A percentile compares a stretch with the other conserved stretches of the same genome.
Conservation (phyloP, 495 filamentous ascomycete genomes). For the Penicillium steckii region DNA sequence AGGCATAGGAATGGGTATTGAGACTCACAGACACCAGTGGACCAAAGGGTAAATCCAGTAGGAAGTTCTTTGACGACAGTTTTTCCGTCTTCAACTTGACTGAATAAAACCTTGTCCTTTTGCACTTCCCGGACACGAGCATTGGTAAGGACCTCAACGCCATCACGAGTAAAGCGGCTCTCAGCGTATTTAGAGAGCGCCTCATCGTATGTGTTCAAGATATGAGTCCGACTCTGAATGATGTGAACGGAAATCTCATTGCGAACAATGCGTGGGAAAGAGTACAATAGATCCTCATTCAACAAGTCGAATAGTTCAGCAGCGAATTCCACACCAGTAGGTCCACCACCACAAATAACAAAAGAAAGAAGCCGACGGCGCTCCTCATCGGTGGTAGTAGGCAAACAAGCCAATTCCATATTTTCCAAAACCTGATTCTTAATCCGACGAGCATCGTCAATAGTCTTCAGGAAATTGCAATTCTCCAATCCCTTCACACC, state of each 20-base stretch:
- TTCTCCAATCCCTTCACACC: conserved; percentile 94
- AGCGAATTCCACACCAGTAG: conserved; percentile 96
- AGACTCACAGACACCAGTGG: conserved; percentile 75
- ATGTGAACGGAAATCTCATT: conserved; percentile 98
- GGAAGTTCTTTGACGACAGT: conserved; percentile 86
- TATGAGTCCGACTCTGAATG: conserved; percentile 90
- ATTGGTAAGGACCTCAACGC: conserved; percentile 88
- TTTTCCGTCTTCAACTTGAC: conserved; percentile 74
- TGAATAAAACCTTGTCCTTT: conserved; percentile 81
- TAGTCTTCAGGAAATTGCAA: conserved; percentile 91
- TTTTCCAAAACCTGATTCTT: conserved; percentile 90
- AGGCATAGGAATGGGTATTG: not conserved
- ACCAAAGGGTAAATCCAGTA: conserved; percentile 97
- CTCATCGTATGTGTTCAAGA: conserved; percentile 98
- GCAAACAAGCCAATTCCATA: conserved; percentile 88
- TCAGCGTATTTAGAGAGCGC: conserved; percentile 90
- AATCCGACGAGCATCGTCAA: conserved; percentile 85
- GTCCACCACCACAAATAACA: conserved; percentile 91
- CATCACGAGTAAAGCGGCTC: conserved; percentile 78
- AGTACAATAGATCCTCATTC: conserved; percentile 84
- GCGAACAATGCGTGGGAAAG: conserved; percentile 84
- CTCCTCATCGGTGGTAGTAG: conserved; percentile 88
- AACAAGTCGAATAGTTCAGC: conserved; percentile 94
- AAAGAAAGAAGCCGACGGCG: conserved; percentile 86
- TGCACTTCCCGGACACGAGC: conserved; percentile 87